phyloP scores from a whole-genome alignment of 2,329 filamentous ascomycete genomes.

The Neonectria faginata region DNA sequence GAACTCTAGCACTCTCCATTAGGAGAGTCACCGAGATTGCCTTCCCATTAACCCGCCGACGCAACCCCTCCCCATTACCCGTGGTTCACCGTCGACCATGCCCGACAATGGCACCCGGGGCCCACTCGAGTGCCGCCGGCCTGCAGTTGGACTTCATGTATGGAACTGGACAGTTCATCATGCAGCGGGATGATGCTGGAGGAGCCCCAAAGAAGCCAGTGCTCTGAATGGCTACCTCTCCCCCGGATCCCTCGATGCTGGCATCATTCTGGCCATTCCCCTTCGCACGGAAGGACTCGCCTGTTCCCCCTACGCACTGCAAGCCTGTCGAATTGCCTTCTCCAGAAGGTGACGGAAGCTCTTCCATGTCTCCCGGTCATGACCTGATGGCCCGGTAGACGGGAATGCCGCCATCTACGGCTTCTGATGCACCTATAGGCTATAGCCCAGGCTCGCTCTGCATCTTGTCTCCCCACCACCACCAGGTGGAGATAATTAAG shows the following conservation, averaged over 20 bases:
- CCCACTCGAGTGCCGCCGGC: slow-evolving; percentile 21
- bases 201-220: slow-evolving; percentile 4
- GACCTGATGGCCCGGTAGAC: slow-evolving; percentile 24
- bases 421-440: neutral
- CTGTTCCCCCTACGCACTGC: slow-evolving; percentile 7
- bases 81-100: slow-evolving; percentile 8
- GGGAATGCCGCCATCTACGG: slow-evolving; percentile 11
- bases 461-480: slow-evolving; percentile 14
- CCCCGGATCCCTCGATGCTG: slow-evolving; percentile 18
- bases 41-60: slow-evolving; percentile 13
- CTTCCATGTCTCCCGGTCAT: slow-evolving; percentile 18
- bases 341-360: slow-evolving; percentile 14
- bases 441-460: slow-evolving; percentile 7
- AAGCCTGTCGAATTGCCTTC: slow-evolving; percentile 8
- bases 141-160: slow-evolving; percentile 15
- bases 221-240: slow-evolving; percentile 26
- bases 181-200: slow-evolving; percentile 27
- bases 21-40: neutral
- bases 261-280: slow-evolving; percentile 3
- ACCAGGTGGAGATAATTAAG: slow-evolving; percentile 17
- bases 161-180: slow-evolving; percentile 23
- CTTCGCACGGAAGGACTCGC: neutral
- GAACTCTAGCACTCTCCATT: neutral
- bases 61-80: slow-evolving; percentile 14
- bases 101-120: neutral